Conservation (phyloP, 345 rosid genomes). For the Combretum micranthum region DNA sequence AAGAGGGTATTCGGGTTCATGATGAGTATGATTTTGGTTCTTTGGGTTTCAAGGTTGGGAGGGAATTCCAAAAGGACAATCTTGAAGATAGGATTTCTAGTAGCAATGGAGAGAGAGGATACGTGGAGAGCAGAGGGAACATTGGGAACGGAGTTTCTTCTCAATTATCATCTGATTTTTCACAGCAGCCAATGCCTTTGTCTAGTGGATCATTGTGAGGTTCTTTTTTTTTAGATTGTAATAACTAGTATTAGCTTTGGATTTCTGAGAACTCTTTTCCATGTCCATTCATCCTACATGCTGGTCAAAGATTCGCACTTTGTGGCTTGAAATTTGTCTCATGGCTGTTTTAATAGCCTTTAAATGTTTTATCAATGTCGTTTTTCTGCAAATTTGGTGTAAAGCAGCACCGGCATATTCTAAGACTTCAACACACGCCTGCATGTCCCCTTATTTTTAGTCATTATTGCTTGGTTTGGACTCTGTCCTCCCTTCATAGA, state of each 20-base stretch:
- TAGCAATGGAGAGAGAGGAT: slow-evolving; percentile 4
- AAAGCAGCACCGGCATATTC: too few species aligned
- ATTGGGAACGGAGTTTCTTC: slow-evolving; percentile 11
- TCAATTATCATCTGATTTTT: slow-evolving; percentile 17
- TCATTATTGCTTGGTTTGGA: too few species aligned
- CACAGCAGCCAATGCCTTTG: slow-evolving; percentile 25
- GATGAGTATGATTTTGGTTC: slow-evolving; percentile 6
- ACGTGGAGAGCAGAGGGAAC: slow-evolving; percentile 13
- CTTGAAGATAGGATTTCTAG: slow-evolving; percentile 9
- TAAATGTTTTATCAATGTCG: too few species aligned
- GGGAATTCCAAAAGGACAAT: slow-evolving; percentile 12
- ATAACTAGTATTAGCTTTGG: too few species aligned
- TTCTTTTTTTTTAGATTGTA: slow-evolving; percentile 14
- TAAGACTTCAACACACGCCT: too few species aligned
- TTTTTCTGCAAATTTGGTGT: too few species aligned
- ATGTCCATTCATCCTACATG: background rate
- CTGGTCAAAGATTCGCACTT: background rate
- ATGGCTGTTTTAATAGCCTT: too few species aligned
- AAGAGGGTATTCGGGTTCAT: slow-evolving; percentile 8
- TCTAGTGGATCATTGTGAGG: slow-evolving; percentile 59
- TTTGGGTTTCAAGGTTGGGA: slow-evolving; percentile 16
- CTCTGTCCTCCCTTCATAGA: too few species aligned
- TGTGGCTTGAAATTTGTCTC: too few species aligned
- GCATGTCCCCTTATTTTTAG: too few species aligned
- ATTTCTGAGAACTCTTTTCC: background rate